phyloP scores from a whole-genome alignment of 805 yeast species.

The Grigorovia jiainica region DNA sequence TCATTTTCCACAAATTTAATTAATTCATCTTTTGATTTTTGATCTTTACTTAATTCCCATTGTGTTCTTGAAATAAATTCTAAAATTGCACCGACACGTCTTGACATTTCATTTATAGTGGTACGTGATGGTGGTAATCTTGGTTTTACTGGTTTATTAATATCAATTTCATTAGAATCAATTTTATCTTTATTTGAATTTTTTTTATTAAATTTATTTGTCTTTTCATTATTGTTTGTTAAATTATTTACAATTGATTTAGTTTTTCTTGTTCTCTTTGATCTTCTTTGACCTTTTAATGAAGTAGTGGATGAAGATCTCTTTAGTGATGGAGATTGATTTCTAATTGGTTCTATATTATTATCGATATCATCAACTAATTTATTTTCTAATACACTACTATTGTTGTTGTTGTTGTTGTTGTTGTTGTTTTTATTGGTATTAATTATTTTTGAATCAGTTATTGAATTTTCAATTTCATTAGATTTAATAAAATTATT shows the following conservation, averaged over 20 bases:
- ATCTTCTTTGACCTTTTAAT: constrained; percentile 7
- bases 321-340: neutral
- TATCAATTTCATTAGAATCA: constrained; percentile 32
- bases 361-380: neutral
- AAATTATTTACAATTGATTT: constrained; percentile 6
- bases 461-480: neutral
- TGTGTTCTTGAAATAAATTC: constrained; percentile 88
- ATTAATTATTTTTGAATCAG: no score
- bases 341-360: neutral
- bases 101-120: constrained; percentile 72
- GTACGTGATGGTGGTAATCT: constrained; percentile 70
- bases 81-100: constrained; percentile 79
- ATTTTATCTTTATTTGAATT: constrained; percentile 11
- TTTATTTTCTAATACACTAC: neutral
- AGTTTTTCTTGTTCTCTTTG: constrained; percentile 9
- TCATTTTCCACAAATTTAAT: constrained; percentile 38
- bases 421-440: no score
- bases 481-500: neutral
- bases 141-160: constrained; percentile 71
- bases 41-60: constrained; percentile 69
- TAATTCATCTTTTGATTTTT: constrained; percentile 44
- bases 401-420: no score
- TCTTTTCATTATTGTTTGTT: neutral
- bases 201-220: constrained; percentile 9
- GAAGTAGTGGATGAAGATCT: neutral